phyloP scores from a whole-genome alignment of 1,284 basidiomycete genomes.

The Grifola frondosa region DNA sequence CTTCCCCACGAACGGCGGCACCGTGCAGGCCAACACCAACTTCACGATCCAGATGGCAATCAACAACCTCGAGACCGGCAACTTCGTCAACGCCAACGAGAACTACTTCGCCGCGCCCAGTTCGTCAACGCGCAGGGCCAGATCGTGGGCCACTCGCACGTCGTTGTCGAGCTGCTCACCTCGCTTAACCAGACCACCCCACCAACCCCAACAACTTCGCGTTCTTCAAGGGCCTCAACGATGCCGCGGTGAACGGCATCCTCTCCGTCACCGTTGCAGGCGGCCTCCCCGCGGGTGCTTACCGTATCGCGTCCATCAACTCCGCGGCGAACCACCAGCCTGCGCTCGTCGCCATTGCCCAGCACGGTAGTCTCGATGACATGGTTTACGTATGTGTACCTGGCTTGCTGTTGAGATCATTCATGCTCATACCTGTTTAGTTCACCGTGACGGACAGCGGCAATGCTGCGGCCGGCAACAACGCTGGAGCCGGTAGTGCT shows the following conservation, averaged over 20 bases:
- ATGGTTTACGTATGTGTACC: slow-evolving; percentile 49
- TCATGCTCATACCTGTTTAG: slow-evolving; percentile 2
- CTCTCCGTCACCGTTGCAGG: slow-evolving; percentile 46
- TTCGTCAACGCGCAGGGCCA: slow-evolving; percentile 37
- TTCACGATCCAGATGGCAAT: slow-evolving; percentile 53
- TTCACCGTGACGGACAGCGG: slow-evolving; percentile 33
- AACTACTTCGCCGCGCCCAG: slow-evolving; percentile 53
- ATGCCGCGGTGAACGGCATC: slow-evolving; percentile 43
- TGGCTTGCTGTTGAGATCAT: too few species aligned
- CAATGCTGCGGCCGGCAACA: slow-evolving; percentile 8
- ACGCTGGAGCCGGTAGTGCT: slow-evolving; percentile 12
- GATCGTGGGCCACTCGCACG: slow-evolving; percentile 58
- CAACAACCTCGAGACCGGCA: slow-evolving; percentile 45
- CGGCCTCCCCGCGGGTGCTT: slow-evolving; percentile 56
- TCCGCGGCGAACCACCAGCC: slow-evolving; percentile 55
- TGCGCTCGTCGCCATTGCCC: slow-evolving; percentile 55
- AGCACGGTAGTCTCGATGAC: slow-evolving; percentile 60
- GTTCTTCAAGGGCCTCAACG: slow-evolving; percentile 66
- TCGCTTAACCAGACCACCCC: slow-evolving; percentile 44
- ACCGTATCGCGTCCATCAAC: slow-evolving; percentile 54
- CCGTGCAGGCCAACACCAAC: slow-evolving; percentile 42
- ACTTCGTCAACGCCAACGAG: slow-evolving; percentile 52
- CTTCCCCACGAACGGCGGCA: slow-evolving; percentile 47
- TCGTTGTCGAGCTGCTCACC: slow-evolving; percentile 50
- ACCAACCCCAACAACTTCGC: slow-evolving; percentile 51